Evolutionary conservation across 2,329 filamentous ascomycete genomes (phyloP).

Genomic region (Juglanconis sp.): DNA sequence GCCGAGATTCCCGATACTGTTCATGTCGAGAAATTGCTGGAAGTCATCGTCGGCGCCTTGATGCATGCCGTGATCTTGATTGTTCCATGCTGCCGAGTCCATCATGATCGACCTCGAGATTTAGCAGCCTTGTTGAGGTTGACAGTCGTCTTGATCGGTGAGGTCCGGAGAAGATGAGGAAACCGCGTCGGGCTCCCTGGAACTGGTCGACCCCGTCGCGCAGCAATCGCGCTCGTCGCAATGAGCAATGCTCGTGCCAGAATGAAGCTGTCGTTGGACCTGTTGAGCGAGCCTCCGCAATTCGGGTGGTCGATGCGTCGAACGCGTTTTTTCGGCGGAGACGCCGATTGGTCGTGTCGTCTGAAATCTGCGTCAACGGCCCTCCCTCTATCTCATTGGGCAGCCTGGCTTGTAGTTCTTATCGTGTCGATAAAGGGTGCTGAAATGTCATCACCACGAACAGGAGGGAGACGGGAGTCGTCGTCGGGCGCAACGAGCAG

Average conservation of each 20-base stretch:
- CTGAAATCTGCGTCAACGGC: conserved; percentile 8
- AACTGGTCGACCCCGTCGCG: background rate
- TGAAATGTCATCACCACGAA: background rate
- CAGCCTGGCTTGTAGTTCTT: conserved; percentile 2
- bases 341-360: conserved; percentile 14
- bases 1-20: conserved; percentile 48
- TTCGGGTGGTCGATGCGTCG: conserved; percentile 1
- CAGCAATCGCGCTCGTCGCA: conserved; percentile 10
- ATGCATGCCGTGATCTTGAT: conserved; percentile 53
- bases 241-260: conserved; percentile 1
- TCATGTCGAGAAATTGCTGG: conserved; percentile 62
- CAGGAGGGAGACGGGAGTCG: background rate
- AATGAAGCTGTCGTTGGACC: background rate
- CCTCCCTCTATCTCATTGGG: conserved; percentile 12
- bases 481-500: background rate
- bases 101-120: conserved; percentile 40
- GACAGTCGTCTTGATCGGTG: background rate
- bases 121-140: background rate
- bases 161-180: background rate
- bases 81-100: conserved; percentile 53
- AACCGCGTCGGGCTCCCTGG: background rate
- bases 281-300: background rate
- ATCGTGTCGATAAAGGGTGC: conserved; percentile 11
- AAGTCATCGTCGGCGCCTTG: conserved; percentile 57
- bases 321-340: conserved; percentile 2